phyloP scores from a whole-genome alignment of 148 eudicot genomes.

The Hydrangea macrophylla region DNA sequence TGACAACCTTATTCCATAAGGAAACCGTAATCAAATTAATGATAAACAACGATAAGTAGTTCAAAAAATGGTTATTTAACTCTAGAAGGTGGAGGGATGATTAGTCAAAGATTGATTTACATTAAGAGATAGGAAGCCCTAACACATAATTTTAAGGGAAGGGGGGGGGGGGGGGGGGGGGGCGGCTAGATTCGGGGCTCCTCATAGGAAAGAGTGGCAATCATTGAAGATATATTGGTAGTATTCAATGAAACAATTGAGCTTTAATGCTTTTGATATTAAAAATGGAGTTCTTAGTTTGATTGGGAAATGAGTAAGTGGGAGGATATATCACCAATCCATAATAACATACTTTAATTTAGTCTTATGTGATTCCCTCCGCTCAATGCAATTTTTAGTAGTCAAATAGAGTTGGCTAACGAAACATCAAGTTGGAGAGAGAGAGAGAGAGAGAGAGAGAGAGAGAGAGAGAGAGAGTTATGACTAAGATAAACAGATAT shows the following conservation, averaged over 20 bases:
- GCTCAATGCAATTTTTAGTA: neutral
- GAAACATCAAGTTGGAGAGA: neutral
- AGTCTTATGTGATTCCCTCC: conserved; percentile 2
- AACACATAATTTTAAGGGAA: conserved; percentile 7
- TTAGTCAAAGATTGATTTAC: neutral
- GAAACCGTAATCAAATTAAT: neutral
- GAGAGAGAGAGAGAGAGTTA: neutral
- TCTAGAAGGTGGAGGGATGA: conserved; percentile 14
- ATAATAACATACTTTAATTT: neutral
- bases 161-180: neutral
- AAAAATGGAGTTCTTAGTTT: neutral
- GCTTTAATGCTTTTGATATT: neutral
- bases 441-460: neutral
- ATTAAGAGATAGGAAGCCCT: neutral
- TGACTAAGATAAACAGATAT: neutral
- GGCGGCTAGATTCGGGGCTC: conserved; percentile 12
- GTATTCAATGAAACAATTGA: conserved; percentile 7
- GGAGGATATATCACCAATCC: conserved; percentile 16
- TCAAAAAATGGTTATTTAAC: neutral
- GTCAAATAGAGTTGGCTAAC: conserved; percentile 12
- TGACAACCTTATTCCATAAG: conserved; percentile 12
- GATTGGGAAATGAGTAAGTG: conserved; percentile 13
- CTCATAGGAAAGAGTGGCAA: conserved; percentile 23
- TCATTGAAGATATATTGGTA: conserved; percentile 13
- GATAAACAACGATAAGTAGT: neutral